These are phyloP conservation scores for Venturia nashicola DNA, from an alignment of 2,329 filamentous ascomycete species.

Conservation along the genomic window DNA sequence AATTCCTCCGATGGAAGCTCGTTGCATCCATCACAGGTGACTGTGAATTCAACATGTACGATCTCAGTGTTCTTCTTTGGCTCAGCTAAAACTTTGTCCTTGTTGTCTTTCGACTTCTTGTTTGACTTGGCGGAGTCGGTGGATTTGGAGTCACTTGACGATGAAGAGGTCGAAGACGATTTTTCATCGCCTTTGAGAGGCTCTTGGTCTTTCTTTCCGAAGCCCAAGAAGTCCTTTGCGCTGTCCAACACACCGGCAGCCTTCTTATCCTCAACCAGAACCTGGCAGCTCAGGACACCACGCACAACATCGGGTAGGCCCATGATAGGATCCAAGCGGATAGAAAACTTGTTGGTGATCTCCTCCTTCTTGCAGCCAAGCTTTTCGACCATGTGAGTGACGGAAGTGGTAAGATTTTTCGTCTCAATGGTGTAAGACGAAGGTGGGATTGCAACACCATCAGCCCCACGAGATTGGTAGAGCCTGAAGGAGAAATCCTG, in stretches of 20 bases:
- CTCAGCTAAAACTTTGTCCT: conserved; percentile 27
- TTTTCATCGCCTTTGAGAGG: conserved; percentile 48
- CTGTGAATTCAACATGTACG: conserved; percentile 38
- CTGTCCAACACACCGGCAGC: conserved; percentile 71
- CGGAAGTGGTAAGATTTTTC: conserved; percentile 73
- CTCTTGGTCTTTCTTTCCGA: conserved; percentile 71
- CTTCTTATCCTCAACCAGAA: conserved; percentile 57
- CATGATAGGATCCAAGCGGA: conserved; percentile 59
- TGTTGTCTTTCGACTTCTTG: conserved; percentile 27
- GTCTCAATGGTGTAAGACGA: conserved; percentile 53
- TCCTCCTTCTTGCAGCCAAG: conserved; percentile 65
- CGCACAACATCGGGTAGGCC: conserved; percentile 69
- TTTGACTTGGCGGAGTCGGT: conserved; percentile 29
- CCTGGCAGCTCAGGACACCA: conserved; percentile 75
- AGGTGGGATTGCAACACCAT: conserved; percentile 33
- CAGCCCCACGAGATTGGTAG: conserved; percentile 52
- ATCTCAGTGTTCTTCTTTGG: conserved; percentile 39
- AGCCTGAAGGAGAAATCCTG: conserved; percentile 73
- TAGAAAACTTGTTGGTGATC: conserved; percentile 66
- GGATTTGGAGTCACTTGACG: conserved; percentile 20
- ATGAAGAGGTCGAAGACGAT: conserved; percentile 27
- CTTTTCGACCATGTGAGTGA: conserved; percentile 65
- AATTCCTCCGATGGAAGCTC: conserved; percentile 49
- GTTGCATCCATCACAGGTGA: conserved; percentile 35
- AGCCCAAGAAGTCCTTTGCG: conserved; percentile 91